Conservation (phyloP, 2,329 filamentous ascomycete species). For the Coniella lustricola region DNA sequence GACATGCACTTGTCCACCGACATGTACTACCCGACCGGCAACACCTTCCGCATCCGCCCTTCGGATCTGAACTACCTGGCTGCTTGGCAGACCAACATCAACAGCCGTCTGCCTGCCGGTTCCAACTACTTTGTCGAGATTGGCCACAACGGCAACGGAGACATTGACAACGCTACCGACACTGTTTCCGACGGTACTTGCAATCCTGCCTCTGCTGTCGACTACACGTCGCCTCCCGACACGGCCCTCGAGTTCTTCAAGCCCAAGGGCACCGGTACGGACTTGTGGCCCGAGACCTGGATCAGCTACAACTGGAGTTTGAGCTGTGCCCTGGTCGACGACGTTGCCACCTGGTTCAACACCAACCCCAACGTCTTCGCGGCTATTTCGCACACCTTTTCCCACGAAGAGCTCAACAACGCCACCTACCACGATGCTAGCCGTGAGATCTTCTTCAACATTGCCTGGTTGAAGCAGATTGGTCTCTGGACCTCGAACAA, state of each 20-base stretch:
- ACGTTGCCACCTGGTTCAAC: constrained; percentile 47
- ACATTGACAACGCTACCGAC: constrained; percentile 46
- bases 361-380: constrained; percentile 49
- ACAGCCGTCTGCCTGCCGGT: constrained; percentile 41
- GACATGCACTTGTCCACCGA: constrained; percentile 52
- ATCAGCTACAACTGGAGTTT: constrained; percentile 44
- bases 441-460: constrained; percentile 54
- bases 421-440: constrained; percentile 50
- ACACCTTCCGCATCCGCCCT: constrained; percentile 40
- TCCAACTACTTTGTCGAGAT: constrained; percentile 47
- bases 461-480: constrained; percentile 48
- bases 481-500: constrained; percentile 38
- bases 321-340: constrained; percentile 42
- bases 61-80: constrained; percentile 40
- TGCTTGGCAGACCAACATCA: constrained; percentile 34
- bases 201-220: constrained; percentile 31
- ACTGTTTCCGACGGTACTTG: constrained; percentile 40
- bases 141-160: constrained; percentile 42
- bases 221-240: constrained; percentile 37
- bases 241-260: constrained; percentile 39
- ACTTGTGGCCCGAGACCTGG: constrained; percentile 43
- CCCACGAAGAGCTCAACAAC: constrained; percentile 52
- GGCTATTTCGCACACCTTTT: constrained; percentile 57
- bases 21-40: constrained; percentile 40
- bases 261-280: constrained; percentile 41